Evolutionary conservation across 805 yeast species (phyloP).

Genomic region (Saccharomyces eubayanus): DNA sequence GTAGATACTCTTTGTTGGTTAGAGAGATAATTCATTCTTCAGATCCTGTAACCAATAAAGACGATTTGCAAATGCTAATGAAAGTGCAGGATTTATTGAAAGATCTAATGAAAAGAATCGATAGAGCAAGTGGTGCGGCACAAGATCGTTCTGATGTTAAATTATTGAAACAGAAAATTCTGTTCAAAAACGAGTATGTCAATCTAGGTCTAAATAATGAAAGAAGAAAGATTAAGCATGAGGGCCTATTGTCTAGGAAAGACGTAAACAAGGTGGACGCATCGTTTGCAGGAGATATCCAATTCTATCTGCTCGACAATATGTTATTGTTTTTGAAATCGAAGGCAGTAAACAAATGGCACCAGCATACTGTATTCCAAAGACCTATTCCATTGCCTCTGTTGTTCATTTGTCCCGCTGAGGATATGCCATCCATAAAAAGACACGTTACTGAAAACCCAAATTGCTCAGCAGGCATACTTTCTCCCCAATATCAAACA

Average conservation of each 20-base stretch:
- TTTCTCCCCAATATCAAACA: conserved; percentile 10
- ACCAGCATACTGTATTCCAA: conserved; percentile 79
- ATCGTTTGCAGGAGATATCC: conserved; percentile 50
- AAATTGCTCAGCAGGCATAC: conserved; percentile 18
- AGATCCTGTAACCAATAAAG: conserved; percentile 54
- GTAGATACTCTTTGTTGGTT: conserved; percentile 76
- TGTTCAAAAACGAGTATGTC: conserved; percentile 71
- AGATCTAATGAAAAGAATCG: conserved; percentile 56
- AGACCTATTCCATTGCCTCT: conserved; percentile 77
- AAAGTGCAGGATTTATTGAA: conserved; percentile 68
- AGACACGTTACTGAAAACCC: conserved; percentile 23
- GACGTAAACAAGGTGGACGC: conserved; percentile 16
- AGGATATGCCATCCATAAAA: conserved; percentile 60
- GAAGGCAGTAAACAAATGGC: conserved; percentile 79
- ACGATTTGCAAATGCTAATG: conserved; percentile 39
- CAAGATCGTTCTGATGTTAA: conserved; percentile 81
- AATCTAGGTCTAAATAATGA: conserved; percentile 75
- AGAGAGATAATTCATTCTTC: conserved; percentile 76
- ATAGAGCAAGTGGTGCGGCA: conserved; percentile 81
- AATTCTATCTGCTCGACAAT: conserved; percentile 77
- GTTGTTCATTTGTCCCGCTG: conserved; percentile 61
- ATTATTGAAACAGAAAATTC: conserved; percentile 71
- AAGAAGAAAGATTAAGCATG: conserved; percentile 50
- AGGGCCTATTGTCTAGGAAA: conserved; percentile 23
- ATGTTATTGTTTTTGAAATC: conserved; percentile 73